Base-by-base conservation (phyloP, 257 asterid genomes). In the Craterostigma plantagineum region DNA sequence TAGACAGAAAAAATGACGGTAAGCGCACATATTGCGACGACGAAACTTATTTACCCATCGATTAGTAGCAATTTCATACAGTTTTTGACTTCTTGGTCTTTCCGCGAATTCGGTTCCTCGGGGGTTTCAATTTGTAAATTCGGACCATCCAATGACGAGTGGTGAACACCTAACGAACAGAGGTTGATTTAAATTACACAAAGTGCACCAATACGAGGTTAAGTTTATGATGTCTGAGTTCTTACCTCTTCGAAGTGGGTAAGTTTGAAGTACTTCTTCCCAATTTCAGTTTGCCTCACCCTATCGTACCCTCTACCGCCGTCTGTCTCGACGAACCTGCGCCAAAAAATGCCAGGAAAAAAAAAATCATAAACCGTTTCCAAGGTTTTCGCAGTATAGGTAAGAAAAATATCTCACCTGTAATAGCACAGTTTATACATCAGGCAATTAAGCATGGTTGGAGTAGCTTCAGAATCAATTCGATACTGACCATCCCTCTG, bases 91-190 rank as follows among this genome's bases (percentile, higher is more conserved):
- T 90, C 82, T 83, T 83, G 46, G 91, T 68, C 81, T 79, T 90
- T 40, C 80, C 96, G 12, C 91, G 93, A 55, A 80, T 63, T 65
- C 99, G 75, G 57, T 83, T 90, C 90, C 57, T 77, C 4, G 69
- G 91, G 45, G 94, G 63, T 54, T 83, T 90, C 52, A 90, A 48
- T 62, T 90, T 90, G 85, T 68, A 90, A 37, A 90, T 63, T 55
- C 96, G 83, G 38, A 90, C 96, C 99, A 90, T 90, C 99, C 99
- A 83, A 46, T 90, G 99, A 50, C 79, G 99, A 59, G 94, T 90
- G 23, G 94, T 90, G 77, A 90, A 90, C 27, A 80, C 96, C 99
- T 83, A 23, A 23, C 30, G 6, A 23, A 23, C 30, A 17, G 12
- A 11, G 39, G 36, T 18, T 3, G 17, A 41, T 11, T 8, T 37